Conservation (phyloP, 2,329 filamentous ascomycete species). For the Sclerotinia borealis region DNA sequence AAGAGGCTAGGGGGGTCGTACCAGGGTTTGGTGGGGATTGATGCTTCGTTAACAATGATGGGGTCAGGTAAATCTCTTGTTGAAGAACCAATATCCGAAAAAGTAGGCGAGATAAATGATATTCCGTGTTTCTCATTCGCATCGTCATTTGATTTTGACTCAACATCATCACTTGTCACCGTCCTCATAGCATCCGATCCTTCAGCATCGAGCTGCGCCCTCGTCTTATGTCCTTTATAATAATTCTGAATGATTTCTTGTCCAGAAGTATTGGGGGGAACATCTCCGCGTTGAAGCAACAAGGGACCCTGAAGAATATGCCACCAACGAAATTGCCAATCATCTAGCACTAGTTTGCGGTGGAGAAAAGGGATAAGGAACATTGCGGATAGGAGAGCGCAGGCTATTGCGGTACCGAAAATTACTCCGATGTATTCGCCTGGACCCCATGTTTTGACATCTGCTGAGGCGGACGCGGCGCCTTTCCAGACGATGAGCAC, state of each 20-base stretch:
- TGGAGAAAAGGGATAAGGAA: conserved; percentile 36
- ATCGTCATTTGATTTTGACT: not conserved
- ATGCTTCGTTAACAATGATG: not conserved
- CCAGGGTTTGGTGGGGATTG: not conserved
- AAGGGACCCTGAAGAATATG: conserved; percentile 33
- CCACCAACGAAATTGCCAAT: conserved; percentile 31
- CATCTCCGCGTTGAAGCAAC: conserved; percentile 18
- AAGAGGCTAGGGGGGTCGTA: not conserved
- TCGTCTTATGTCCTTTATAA: not conserved
- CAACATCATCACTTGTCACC: not conserved
- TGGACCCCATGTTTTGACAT: conserved; percentile 31
- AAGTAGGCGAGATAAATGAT: not conserved
- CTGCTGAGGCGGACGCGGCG: not conserved
- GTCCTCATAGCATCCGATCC: conserved; percentile 43
- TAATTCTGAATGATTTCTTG: not conserved
- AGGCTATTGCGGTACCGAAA: conserved; percentile 22
- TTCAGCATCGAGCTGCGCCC: conserved; percentile 16
- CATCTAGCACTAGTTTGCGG: conserved; percentile 28
- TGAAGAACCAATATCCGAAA: not conserved
- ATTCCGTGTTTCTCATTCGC: not conserved
- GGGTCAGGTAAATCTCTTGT: not conserved
- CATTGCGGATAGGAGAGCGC: conserved; percentile 23
- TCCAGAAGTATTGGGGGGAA: not conserved
- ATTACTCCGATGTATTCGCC: conserved; percentile 31
- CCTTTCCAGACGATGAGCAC: conserved; percentile 2